Base-by-base conservation (phyloP, 2,329 filamentous ascomycete genomes). In the Colletotrichum neosansevieriae region DNA sequence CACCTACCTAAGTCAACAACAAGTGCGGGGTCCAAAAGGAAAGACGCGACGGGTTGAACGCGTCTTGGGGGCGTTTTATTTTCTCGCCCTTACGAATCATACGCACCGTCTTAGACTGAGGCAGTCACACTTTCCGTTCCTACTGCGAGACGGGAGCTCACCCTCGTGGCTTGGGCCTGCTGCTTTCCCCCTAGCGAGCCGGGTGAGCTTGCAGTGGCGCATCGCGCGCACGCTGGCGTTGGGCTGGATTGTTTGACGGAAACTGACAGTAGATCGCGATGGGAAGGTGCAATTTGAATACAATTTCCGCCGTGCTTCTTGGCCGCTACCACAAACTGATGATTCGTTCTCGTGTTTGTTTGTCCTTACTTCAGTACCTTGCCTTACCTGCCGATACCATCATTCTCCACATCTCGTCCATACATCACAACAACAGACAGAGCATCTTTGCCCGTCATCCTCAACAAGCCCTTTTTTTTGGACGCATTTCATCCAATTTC, bases 1-100 rank as follows among this genome's bases (percentile, higher is more conserved):
- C 66, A 65, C 66, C 47, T n/a, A 65, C 66, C 47, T n/a, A 56
- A 69, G 66, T 60, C 66, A 66, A 69, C 66, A 69, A 36, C 34
- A 24, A 24, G 62, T 69, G 66, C 66, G 66, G 61, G 62, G 66
- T 69, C 21, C 49, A 17, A 42, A 49, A 15, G 29, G 65, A 53
- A 64, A 58, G 65, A 68, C 65, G 65, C 65, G 65, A 53, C 60
- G 6, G 17, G 42, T 38, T 24, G 15, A 24, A 69, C 66, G 63
- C 62, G 62, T 50, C 12, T 38, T 13, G 36, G 49, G 29, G 29
- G 29, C 24, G 4, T 29, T 29, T 29, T 29, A 29, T 36, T 36
- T 36, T 53, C 15, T 32, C 32, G 49, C 45, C 49, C 45, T 42
- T 67, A 62, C 34, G 34, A 38, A 38, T 38, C 34, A 38, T 21